Evolutionary conservation across 352 stramenopile genomes (phyloP).

Genomic region (Aphanomyces cochlioides): DNA sequence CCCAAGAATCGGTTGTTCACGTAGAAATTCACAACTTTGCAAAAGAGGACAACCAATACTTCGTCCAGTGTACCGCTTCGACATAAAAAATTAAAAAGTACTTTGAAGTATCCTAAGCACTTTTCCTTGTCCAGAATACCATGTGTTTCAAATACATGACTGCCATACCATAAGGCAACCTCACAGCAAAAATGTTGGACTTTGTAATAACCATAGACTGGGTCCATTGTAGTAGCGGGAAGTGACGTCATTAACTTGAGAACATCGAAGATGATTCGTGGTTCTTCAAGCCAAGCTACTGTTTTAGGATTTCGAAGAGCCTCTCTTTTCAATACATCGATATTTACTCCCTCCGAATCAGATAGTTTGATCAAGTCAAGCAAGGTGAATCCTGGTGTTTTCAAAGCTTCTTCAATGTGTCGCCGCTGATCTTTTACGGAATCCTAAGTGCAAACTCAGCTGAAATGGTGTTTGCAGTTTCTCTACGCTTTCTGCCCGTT

Average conservation of each 20-base stretch:
- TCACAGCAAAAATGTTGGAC: slow-evolving; percentile 84
- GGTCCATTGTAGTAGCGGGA: slow-evolving; percentile 40
- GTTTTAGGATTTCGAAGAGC: slow-evolving; percentile 70
- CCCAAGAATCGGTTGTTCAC: slow-evolving; percentile 69
- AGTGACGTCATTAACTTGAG: slow-evolving; percentile 65
- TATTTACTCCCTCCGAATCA: slow-evolving; percentile 56
- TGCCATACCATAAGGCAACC: slow-evolving; percentile 67
- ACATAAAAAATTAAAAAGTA: slow-evolving; percentile 81
- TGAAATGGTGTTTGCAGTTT: slow-evolving; percentile 2
- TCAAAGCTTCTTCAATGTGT: slow-evolving; percentile 79
- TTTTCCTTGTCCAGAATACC: slow-evolving; percentile 49
- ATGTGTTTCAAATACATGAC: slow-evolving; percentile 68
- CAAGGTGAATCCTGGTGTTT: slow-evolving; percentile 52
- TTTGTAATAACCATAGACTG: slow-evolving; percentile 77
- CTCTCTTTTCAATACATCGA: slow-evolving; percentile 75
- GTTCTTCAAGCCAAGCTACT: slow-evolving; percentile 65
- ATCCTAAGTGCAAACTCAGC: slow-evolving; percentile 41
- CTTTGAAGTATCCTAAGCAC: slow-evolving; percentile 66
- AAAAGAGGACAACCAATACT: slow-evolving; percentile 78
- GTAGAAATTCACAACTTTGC: slow-evolving; percentile 82
- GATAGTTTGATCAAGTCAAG: slow-evolving; percentile 62
- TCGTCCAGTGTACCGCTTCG: slow-evolving; percentile 60
- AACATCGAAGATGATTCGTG: slow-evolving; percentile 78
- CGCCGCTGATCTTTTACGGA: slow-evolving; percentile 80
- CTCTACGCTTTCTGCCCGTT: slow-evolving; percentile 78